Base-by-base conservation (phyloP, 2,329 filamentous ascomycete genomes). In the Orbilia brochopaga region DNA sequence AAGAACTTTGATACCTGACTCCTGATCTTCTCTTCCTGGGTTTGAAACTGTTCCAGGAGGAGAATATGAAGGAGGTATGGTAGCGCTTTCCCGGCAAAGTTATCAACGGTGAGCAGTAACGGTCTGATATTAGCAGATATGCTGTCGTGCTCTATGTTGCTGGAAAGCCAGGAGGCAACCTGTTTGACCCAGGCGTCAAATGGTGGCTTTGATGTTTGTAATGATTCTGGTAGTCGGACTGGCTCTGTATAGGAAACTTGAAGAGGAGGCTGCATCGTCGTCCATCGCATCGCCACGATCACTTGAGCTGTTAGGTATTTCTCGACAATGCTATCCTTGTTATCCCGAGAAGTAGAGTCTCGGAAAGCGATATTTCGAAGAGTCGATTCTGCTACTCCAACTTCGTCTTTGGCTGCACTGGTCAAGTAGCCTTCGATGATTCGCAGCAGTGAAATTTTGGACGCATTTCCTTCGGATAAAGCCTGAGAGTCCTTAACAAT, bases 31-130 rank as follows among this genome's bases (percentile, higher is more conserved):
- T 79, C 80, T 73, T 86, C 84, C 27, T 87, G 84, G 42, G 83
- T 83, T 27, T 88, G 84, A n/a, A 85, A 80, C 76, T 93, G 88
- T 44, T 86, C 84, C 0, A 87, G 81, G 0, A 99, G 83, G 15
- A 92, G 87, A 46, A 96, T 82, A 79, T 99, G 95, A 1, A 96
- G 82, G 59, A 97, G 85, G 74, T 90, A 95, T 0, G 92, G 92
- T 55, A 77, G 57, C 11, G 75, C 74, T 21, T 73, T 73, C 59
- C 75, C 75, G 19, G 74, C 69, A 37, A 76, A 62, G 24, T 74
- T 73, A 8, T 75, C 74, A 19, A 77, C 70, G 2, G 62, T 56
- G 11, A 52, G 61, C 17, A 66, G 42, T 13, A 73, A 27, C 1
- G 69, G 61, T 30, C 56, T 37, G 19, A 73, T 42, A 6, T 67